Base-by-base conservation (phyloP, 805 yeast genomes). In the Candida boidinii region DNA sequence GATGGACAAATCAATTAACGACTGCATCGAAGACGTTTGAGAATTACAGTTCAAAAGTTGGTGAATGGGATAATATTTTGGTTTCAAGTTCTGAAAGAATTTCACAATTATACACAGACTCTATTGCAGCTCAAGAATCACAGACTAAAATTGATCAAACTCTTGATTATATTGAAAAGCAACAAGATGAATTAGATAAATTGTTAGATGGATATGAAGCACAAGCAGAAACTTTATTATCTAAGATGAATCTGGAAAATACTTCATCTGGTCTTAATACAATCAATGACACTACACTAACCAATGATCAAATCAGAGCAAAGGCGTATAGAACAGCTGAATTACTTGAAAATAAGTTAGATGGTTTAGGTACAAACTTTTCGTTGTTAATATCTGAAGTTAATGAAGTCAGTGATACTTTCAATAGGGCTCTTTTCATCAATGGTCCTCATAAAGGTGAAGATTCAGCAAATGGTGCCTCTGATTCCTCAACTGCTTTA, bases 301-400 rank as follows among this genome's bases (percentile, higher is more conserved):
- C 76, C 8, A 75, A 83, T 33, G 96, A 90, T 52, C 83, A 81
- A 53, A 83, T 86, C 51, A 76, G 98, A 52, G 90, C 81, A 51
- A 81, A 81, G 44, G 94, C 95, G 1, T 92, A 90, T 54, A 76
- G 72, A 41, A 72, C 87, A 21, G 96, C 97, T 0, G 94, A 87
- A 50, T 64, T 76, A 26, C 63, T 92, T 40, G 94, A 85, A 52
- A 87, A 79, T 45, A 83, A 81, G 49, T 61, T 92, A 39, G 94
- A 81, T 44, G 61, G 71, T 10, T 64, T 92, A 50, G 94, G 94
- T 7, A 66, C 73, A 22, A 87, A 85, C 51, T 70, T 87, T 46
- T 61, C 83, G 2, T 70, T 87, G 0, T 64, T 87, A 49, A 83
- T 87, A 29, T 69, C 72, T 17, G 95, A 87, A 54, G 81, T 87